Evolutionary conservation across 2,329 filamentous ascomycete genomes (phyloP).

Genomic region (Pseudogymnoascus sp.): DNA sequence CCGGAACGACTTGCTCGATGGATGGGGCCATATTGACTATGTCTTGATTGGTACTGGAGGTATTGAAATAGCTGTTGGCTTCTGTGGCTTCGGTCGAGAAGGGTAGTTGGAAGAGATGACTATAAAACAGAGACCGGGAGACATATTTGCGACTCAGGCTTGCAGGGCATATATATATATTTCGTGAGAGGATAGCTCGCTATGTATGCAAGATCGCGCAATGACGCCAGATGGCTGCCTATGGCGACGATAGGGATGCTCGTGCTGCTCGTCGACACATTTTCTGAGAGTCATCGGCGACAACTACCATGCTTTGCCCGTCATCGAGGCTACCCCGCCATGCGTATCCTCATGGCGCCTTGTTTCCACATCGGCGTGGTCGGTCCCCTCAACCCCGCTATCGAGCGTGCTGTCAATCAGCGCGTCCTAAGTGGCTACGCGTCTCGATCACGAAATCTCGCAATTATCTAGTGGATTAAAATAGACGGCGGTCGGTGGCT

Average conservation of each 20-base stretch:
- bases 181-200: neutral
- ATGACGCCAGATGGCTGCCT: slow-evolving; percentile 3
- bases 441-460: neutral
- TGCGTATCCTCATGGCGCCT: neutral
- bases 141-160: neutral
- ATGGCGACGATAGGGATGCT: neutral
- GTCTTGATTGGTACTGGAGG: neutral
- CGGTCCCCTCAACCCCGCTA: neutral
- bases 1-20: slow-evolving; percentile 14
- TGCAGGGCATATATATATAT: slow-evolving; percentile 5
- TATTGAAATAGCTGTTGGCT: neutral
- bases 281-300: neutral
- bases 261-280: neutral
- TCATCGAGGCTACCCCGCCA: neutral
- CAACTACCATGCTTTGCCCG: neutral
- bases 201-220: neutral
- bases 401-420: neutral
- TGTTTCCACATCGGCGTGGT: neutral
- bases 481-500: slow-evolving; percentile 4
- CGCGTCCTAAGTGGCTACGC: neutral
- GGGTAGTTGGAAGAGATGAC: slow-evolving; percentile 7
- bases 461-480: neutral
- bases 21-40: slow-evolving; percentile 5
- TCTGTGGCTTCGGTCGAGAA: neutral
- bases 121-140: slow-evolving; percentile 9